phyloP scores from a whole-genome alignment of 148 eudicot genomes.

The Oxyria digyna region DNA sequence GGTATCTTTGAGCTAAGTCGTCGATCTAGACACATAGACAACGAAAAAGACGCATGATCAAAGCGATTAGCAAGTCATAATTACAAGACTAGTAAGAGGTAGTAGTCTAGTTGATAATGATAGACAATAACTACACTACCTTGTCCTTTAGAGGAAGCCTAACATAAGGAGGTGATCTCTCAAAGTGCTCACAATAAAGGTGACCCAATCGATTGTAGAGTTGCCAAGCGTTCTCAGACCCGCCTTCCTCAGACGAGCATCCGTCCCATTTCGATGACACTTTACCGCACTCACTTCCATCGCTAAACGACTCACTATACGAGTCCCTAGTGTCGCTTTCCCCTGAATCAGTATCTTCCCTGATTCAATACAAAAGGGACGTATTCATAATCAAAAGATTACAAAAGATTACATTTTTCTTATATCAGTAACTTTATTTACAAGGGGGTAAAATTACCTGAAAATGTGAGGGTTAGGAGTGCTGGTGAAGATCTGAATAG shows the following conservation, averaged over 20 bases:
- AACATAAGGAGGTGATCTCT: conserved; percentile 75
- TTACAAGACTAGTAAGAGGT: too few species aligned
- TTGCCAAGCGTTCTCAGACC: conserved; percentile 45
- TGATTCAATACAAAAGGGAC: not conserved
- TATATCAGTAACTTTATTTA: too few species aligned
- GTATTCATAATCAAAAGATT: not conserved
- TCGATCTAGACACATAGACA: not conserved
- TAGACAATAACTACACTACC: too few species aligned
- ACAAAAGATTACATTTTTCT: too few species aligned
- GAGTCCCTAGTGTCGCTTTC: conserved; percentile 72
- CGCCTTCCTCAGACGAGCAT: conserved; percentile 63
- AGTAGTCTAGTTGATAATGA: too few species aligned
- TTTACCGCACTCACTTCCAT: conserved; percentile 89
- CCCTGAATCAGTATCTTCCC: conserved; percentile 30
- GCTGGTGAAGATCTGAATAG: conserved; percentile 76
- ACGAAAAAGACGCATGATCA: not conserved
- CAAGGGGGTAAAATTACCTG: conserved; percentile 28
- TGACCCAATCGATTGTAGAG: conserved; percentile 67
- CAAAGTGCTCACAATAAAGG: conserved; percentile 77
- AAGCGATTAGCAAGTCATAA: not conserved
- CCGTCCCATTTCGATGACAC: conserved; percentile 76
- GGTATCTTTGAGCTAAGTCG: conserved; percentile 24
- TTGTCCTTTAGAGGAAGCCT: conserved; percentile 95
- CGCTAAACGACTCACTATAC: conserved; percentile 81
- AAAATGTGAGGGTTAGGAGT: conserved; percentile 39